These are phyloP conservation scores for Tricholoma hemisulphureum DNA, from an alignment of 768 basidiomycete genomes.

Conservation along the genomic window DNA sequence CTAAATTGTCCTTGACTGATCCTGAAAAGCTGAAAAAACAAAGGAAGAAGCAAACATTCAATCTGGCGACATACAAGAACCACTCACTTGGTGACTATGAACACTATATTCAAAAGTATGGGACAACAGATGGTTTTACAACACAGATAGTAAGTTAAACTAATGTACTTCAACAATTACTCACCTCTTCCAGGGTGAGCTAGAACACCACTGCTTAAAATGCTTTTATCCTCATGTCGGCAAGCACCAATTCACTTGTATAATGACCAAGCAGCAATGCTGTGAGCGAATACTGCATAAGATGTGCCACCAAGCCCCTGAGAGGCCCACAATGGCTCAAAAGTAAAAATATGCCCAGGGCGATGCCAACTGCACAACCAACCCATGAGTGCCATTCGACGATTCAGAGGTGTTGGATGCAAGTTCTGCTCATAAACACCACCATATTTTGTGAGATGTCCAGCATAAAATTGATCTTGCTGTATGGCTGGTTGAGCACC, in stretches of 20 bases:
- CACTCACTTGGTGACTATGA: conserved; percentile 31
- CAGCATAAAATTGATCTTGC: conserved; percentile 8
- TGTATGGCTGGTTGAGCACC: conserved; percentile 8
- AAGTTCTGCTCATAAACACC: conserved; percentile 7
- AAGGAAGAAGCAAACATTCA: conserved; percentile 4
- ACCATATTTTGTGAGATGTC: conserved; percentile 16
- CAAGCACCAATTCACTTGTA: neutral
- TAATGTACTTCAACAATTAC: neutral
- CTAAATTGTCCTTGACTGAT: no score
- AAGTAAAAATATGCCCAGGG: neutral
- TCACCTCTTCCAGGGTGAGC: conserved; percentile 37
- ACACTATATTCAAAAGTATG: conserved; percentile 16
- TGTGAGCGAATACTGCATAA: neutral
- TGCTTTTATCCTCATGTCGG: neutral
- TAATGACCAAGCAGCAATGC: neutral
- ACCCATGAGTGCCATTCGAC: neutral
- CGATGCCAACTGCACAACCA: no score
- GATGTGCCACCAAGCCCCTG: neutral
- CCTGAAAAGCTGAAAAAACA: neutral
- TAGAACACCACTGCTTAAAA: conserved; percentile 30
- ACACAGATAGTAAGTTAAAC: conserved; percentile 27
- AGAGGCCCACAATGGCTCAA: neutral
- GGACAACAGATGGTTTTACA: conserved; percentile 34
- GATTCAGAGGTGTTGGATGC: conserved; percentile 9
- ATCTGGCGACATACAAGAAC: conserved; percentile 26